These are phyloP conservation scores for Tricholoma matsutake DNA, from an alignment of 768 basidiomycete species.

Conservation along the genomic window DNA sequence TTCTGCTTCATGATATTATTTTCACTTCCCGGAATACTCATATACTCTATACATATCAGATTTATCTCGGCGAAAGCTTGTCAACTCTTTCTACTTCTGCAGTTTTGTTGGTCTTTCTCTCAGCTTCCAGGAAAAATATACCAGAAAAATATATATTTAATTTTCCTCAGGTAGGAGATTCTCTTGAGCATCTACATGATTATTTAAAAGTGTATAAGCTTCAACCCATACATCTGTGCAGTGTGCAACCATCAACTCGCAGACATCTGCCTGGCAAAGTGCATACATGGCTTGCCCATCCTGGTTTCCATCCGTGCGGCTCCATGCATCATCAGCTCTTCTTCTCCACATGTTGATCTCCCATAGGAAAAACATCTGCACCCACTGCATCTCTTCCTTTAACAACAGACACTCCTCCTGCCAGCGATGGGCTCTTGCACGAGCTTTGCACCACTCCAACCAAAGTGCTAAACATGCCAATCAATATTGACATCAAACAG, in stretches of 20 bases:
- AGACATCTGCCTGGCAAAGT: background rate
- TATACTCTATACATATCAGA: background rate
- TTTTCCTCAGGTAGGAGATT: background rate
- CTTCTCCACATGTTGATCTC: background rate
- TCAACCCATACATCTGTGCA: background rate
- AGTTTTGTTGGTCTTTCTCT: too few relatives aligned
- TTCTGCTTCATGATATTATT: background rate
- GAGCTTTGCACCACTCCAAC: background rate
- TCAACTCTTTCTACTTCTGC: background rate
- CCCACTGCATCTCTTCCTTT: constrained; percentile 4
- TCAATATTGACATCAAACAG: background rate
- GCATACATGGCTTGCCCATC: background rate
- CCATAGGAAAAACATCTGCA: background rate
- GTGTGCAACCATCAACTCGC: background rate
- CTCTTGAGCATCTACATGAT: background rate
- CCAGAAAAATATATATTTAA: background rate
- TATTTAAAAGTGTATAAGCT: background rate
- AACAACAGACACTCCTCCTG: constrained; percentile 6
- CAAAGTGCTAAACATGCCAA: background rate
- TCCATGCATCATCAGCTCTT: background rate
- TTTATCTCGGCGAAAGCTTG: background rate
- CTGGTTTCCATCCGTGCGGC: background rate
- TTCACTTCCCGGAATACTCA: background rate
- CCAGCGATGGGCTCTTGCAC: constrained; percentile 3
- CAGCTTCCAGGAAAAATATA: background rate